Conservation (phyloP, 2,329 filamentous ascomycete genomes). For the Ceratocystis alfenasii region DNA sequence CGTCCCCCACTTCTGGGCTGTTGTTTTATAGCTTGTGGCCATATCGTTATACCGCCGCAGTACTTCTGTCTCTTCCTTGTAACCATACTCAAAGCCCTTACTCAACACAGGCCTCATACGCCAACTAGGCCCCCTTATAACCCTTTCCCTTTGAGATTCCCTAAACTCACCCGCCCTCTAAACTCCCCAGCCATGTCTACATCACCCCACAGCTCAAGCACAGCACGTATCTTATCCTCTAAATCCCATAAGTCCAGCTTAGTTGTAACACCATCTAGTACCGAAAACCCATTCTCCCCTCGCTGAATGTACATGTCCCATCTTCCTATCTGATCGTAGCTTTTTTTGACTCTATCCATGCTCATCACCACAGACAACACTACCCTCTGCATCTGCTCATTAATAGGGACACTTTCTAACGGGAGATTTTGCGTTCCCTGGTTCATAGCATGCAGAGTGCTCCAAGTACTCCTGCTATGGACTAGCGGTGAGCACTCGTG, state of each 20-base stretch:
- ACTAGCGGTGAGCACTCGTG: background rate
- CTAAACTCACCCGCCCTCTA: background rate
- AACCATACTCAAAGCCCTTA: no score
- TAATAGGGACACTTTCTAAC: constrained; percentile 26
- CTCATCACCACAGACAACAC: background rate
- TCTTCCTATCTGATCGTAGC: background rate
- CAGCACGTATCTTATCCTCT: background rate
- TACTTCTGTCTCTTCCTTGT: background rate
- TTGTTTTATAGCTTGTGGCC: no score
- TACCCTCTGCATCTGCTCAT: constrained; percentile 23
- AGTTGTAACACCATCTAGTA: background rate
- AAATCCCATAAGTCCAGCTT: background rate
- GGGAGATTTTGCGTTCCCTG: constrained; percentile 22
- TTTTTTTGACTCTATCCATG: background rate
- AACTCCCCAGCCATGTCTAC: background rate
- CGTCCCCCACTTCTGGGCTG: background rate
- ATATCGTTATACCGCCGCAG: background rate
- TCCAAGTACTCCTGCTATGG: background rate
- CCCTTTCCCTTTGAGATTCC: constrained; percentile 5
- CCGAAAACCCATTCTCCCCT: background rate
- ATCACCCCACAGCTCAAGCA: background rate
- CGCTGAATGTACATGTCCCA: background rate
- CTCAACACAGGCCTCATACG: background rate
- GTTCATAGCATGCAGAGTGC: background rate
- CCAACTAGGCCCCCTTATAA: background rate